phyloP scores from a whole-genome alignment of 441 rosid species.

The Kokia cookei region DNA sequence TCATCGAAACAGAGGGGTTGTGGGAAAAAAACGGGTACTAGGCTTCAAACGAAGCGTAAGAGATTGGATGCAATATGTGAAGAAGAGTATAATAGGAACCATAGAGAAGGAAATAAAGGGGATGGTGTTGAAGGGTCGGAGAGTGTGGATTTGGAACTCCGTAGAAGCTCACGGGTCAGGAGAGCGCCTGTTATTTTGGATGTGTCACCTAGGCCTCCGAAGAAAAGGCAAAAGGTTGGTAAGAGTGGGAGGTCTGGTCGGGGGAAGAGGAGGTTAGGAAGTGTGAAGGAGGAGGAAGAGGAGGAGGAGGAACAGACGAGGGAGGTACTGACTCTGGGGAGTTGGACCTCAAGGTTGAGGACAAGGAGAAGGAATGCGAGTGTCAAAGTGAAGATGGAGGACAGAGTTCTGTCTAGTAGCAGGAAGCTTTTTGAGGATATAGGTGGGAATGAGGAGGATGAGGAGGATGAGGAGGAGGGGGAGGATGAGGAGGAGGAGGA shows the following conservation, averaged over 20 bases:
- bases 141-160: constrained; percentile 41
- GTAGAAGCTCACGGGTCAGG: constrained; percentile 78
- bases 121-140: constrained; percentile 19
- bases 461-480: neutral
- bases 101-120: constrained; percentile 31
- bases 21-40: constrained; percentile 34
- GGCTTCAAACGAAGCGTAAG: constrained; percentile 66
- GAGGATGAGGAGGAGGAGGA: neutral
- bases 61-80: constrained; percentile 91
- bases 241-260: constrained; percentile 23
- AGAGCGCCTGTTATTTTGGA: constrained; percentile 69
- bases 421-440: constrained; percentile 49
- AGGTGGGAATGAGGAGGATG: constrained; percentile 6
- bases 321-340: constrained; percentile 36
- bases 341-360: constrained; percentile 52
- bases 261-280: constrained; percentile 17
- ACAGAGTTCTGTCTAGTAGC: constrained; percentile 19
- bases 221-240: constrained; percentile 43
- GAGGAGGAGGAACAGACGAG: constrained; percentile 18
- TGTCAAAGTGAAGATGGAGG: constrained; percentile 20
- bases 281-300: constrained; percentile 23
- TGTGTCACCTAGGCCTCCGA: constrained; percentile 73
- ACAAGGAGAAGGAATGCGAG: constrained; percentile 26
- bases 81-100: constrained; percentile 66
- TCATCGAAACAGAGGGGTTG: constrained; percentile 30